Percentiles rank a stretch among this genome's conserved stretches.
Conservation (phyloP, 805 yeast genomes). For the Komagataella mondaviorum region DNA sequence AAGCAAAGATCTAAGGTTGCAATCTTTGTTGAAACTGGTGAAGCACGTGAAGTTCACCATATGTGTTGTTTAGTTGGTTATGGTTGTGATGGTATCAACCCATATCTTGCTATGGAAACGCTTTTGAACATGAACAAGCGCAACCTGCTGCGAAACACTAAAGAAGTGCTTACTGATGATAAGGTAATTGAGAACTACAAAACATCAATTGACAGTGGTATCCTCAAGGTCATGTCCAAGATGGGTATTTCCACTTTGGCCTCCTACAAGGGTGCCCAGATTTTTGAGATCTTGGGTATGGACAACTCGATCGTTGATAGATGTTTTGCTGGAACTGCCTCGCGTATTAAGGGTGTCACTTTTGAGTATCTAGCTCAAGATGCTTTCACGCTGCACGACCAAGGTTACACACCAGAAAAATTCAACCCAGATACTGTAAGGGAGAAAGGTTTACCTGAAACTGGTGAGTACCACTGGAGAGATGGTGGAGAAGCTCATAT, state of each 20-base stretch:
- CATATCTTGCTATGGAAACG: slow-evolving; percentile 87
- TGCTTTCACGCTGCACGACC: slow-evolving; percentile 85
- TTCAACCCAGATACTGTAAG: slow-evolving; percentile 31
- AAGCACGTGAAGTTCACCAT: slow-evolving; percentile 96
- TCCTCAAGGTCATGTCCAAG: slow-evolving; percentile 94
- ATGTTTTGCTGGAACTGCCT: slow-evolving; percentile 95
- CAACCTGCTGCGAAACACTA: slow-evolving; percentile 43
- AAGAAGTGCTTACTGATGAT: slow-evolving; percentile 30
- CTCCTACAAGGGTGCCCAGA: slow-evolving; percentile 98
- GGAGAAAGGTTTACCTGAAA: slow-evolving; percentile 73
- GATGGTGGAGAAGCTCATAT: slow-evolving; percentile 96
- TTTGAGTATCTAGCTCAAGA: slow-evolving; percentile 95
- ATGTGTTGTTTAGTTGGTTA: slow-evolving; percentile 89
- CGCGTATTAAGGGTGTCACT: slow-evolving; percentile 90
- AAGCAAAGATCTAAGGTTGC: slow-evolving; percentile 96
- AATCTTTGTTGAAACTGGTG: slow-evolving; percentile 82
- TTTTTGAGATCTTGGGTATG: slow-evolving; percentile 92
- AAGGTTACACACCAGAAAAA: slow-evolving; percentile 70
- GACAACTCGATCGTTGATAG: slow-evolving; percentile 91
- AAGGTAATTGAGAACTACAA: slow-evolving; percentile 67
- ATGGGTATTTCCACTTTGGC: slow-evolving; percentile 99
- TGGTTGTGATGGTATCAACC: slow-evolving; percentile 95
- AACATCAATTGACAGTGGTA: slow-evolving; percentile 79
- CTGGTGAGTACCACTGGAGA: slow-evolving; percentile 98
- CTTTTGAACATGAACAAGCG: slow-evolving; percentile 74